A percentile compares a stretch with the other conserved stretches of the same genome.
phyloP scores from a whole-genome alignment of 495 filamentous ascomycete species.

The Penicillium chermesinum region DNA sequence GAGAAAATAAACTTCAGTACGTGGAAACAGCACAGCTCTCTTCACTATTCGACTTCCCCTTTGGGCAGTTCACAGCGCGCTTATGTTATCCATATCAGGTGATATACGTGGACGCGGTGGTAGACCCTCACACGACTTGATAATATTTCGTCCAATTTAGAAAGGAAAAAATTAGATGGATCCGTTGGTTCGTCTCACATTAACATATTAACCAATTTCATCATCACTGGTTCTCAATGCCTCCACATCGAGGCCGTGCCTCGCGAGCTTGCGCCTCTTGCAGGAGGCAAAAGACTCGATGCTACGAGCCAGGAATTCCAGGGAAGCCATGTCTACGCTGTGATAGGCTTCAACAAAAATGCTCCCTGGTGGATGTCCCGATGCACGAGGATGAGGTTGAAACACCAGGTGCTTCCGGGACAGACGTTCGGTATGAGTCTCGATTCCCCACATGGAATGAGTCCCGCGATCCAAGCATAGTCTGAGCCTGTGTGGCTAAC shows the following conservation, averaged over 20 bases:
- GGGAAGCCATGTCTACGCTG: slow-evolving; percentile 36
- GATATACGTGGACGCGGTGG: too few species aligned
- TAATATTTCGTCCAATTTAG: too few species aligned
- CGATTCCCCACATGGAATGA: not conserved
- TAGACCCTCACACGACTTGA: too few species aligned
- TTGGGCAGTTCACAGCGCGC: slow-evolving; percentile 10
- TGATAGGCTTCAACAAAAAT: slow-evolving; percentile 31
- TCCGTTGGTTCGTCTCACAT: too few species aligned
- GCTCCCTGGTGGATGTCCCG: slow-evolving; percentile 23
- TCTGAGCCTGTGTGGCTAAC: not conserved
- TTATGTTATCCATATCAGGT: slow-evolving; percentile 20
- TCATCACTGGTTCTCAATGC: slow-evolving; percentile 35
- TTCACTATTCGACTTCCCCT: not conserved
- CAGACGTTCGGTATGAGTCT: slow-evolving; percentile 19
- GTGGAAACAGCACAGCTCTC: too few species aligned
- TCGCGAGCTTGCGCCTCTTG: slow-evolving; percentile 42
- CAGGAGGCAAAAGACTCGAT: slow-evolving; percentile 42
- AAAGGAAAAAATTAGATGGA: too few species aligned
- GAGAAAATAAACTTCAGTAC: too few species aligned
- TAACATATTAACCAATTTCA: too few species aligned
- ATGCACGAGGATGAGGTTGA: not conserved
- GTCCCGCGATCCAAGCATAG: not conserved
- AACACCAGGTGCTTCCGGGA: slow-evolving; percentile 1
- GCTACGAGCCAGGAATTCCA: slow-evolving; percentile 31
- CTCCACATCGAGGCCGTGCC: slow-evolving; percentile 39